Evolutionary conservation across 352 stramenopile genomes (phyloP).

Genomic region (Plasmopara muralis): DNA sequence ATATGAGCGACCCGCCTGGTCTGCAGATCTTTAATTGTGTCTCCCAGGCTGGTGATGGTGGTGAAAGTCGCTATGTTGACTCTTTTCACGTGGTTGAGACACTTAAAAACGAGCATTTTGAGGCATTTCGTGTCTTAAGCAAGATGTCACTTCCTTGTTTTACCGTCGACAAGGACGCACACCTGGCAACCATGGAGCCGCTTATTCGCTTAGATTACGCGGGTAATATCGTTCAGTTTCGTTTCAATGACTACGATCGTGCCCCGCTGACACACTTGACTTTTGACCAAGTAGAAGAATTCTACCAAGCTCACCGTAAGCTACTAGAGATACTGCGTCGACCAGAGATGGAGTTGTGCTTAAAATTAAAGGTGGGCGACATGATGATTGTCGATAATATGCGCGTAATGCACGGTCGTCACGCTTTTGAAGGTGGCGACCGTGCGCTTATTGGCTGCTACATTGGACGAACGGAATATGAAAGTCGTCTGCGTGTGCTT

Average conservation of each 20-base stretch:
- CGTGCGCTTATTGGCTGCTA: slow-evolving; percentile 84
- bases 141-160: slow-evolving; percentile 72
- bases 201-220: slow-evolving; percentile 70
- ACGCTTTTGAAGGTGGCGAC: slow-evolving; percentile 70
- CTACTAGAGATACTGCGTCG: slow-evolving; percentile 62
- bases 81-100: slow-evolving; percentile 71
- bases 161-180: slow-evolving; percentile 65
- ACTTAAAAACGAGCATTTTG: slow-evolving; percentile 43
- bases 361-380: slow-evolving; percentile 63
- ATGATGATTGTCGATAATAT: slow-evolving; percentile 88
- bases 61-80: slow-evolving; percentile 76
- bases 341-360: slow-evolving; percentile 49
- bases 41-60: slow-evolving; percentile 59
- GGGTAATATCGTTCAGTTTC: slow-evolving; percentile 73
- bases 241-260: slow-evolving; percentile 87
- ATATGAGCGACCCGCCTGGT: slow-evolving; percentile 80
- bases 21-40: slow-evolving; percentile 89
- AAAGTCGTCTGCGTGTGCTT: slow-evolving; percentile 73
- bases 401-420: slow-evolving; percentile 75
- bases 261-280: slow-evolving; percentile 70
- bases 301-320: slow-evolving; percentile 70
- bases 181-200: slow-evolving; percentile 73
- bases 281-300: slow-evolving; percentile 61
- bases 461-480: slow-evolving; percentile 82
- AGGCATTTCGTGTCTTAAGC: slow-evolving; percentile 65